A percentile compares a stretch with the other conserved stretches of the same genome.
phyloP scores from a whole-genome alignment of 495 filamentous ascomycete genomes.

The Neurospora cerealis region DNA sequence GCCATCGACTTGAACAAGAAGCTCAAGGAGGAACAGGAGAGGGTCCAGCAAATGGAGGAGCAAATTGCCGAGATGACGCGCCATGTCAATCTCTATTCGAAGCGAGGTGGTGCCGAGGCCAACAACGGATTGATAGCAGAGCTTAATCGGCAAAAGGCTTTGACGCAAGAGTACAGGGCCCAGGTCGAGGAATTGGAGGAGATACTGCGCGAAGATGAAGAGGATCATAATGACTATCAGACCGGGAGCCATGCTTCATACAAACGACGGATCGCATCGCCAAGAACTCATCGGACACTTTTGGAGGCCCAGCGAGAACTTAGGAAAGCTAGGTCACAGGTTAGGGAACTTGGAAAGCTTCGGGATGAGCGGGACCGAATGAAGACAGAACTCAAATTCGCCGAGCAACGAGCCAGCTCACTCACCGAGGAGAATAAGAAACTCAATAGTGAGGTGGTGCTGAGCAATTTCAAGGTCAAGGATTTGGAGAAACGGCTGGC shows the following conservation, averaged over 20 bases:
- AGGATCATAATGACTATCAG: slow-evolving; percentile 26
- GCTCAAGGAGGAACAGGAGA: slow-evolving; percentile 53
- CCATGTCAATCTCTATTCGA: slow-evolving; percentile 32
- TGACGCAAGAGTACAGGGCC: slow-evolving; percentile 57
- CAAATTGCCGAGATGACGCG: slow-evolving; percentile 52
- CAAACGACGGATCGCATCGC: slow-evolving; percentile 28
- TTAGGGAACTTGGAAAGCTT: slow-evolving; percentile 37
- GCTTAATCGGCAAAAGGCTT: slow-evolving; percentile 54
- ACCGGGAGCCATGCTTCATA: slow-evolving; percentile 6
- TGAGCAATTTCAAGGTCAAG: slow-evolving; percentile 27
- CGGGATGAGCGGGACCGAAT: slow-evolving; percentile 38
- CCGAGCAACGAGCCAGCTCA: slow-evolving; percentile 34
- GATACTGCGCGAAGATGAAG: slow-evolving; percentile 25
- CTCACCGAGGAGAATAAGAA: slow-evolving; percentile 37
- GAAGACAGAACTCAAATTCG: slow-evolving; percentile 33
- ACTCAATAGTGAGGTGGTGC: slow-evolving; percentile 30
- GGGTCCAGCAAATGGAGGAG: slow-evolving; percentile 40
- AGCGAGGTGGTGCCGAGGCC: slow-evolving; percentile 34
- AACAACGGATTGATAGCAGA: slow-evolving; percentile 43
- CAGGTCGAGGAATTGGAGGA: slow-evolving; percentile 53
- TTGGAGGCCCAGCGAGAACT: slow-evolving; percentile 36
- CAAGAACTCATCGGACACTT: slow-evolving; percentile 35
- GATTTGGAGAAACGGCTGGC: slow-evolving; percentile 33
- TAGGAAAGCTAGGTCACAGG: slow-evolving; percentile 37
- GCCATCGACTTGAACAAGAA: slow-evolving; percentile 61